These are phyloP conservation scores for Pyrenochaeta sp. DNA, from an alignment of 2,329 filamentous ascomycete genomes.

Conservation along the genomic window DNA sequence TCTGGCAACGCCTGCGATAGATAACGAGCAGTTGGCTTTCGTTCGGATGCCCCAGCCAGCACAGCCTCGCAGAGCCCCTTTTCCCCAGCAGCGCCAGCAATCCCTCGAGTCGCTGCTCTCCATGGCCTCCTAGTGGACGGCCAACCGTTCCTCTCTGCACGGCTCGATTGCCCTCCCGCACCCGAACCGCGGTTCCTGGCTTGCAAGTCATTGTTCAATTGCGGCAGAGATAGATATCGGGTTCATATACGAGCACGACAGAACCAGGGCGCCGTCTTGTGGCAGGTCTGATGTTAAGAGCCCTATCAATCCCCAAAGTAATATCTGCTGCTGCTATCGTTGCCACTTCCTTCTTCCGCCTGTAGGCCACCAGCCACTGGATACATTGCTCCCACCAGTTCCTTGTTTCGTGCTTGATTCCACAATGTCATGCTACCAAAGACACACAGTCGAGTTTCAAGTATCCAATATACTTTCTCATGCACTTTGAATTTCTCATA, in stretches of 20 bases:
- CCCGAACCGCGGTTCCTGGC: constrained; percentile 21
- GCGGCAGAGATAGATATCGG: constrained; percentile 9
- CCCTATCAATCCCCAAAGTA: constrained; percentile 24
- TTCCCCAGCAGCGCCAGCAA: constrained; percentile 1
- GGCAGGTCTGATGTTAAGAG: constrained; percentile 18
- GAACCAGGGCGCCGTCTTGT: constrained; percentile 16
- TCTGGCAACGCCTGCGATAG: constrained; percentile 1
- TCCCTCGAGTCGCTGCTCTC: constrained; percentile 9
- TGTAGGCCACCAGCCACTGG: constrained; percentile 1
- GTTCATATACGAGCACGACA: constrained; percentile 23
- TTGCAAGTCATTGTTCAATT: constrained; percentile 11
- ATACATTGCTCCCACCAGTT: constrained; percentile 5
- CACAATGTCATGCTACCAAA: no score
- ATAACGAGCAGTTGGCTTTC: no score
- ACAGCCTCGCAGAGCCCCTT: no score
- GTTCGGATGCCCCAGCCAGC: no score
- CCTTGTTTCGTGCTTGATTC: constrained; percentile 3
- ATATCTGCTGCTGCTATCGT: constrained; percentile 16
- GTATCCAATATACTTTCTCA: no score
- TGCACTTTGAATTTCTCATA: no score
- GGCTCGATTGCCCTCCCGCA: constrained; percentile 25
- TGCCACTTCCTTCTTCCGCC: constrained; percentile 14
- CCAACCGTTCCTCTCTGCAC: constrained; percentile 11
- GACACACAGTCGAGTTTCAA: no score
- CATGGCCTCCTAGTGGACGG: constrained; percentile 6